A percentile compares a stretch with the other conserved stretches of the same genome.
Conservation (phyloP, 768 basidiomycete species). For the Collybia mongolica region DNA sequence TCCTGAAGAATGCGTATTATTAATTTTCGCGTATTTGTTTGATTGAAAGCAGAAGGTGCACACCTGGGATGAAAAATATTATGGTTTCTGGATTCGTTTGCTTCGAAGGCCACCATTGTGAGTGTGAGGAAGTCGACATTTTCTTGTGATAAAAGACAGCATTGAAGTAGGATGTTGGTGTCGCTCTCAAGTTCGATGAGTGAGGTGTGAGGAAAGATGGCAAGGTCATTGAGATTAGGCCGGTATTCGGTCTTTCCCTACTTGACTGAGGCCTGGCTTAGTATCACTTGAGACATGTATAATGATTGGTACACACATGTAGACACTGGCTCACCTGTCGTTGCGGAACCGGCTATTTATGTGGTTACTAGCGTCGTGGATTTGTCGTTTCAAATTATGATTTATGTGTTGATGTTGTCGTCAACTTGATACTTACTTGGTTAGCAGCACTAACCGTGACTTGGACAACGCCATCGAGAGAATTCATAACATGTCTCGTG, state of each 20-base stretch:
- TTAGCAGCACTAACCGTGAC: neutral
- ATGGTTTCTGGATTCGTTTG: constrained; percentile 27
- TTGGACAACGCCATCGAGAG: constrained; percentile 1
- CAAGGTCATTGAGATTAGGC: constrained; percentile 11
- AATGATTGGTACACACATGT: too few relatives aligned
- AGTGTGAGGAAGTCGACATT: constrained; percentile 40
- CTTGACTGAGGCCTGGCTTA: too few relatives aligned
- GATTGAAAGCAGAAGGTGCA: neutral
- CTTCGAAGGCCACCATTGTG: constrained; percentile 51
- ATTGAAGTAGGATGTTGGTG: constrained; percentile 15
- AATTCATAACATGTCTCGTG: constrained; percentile 48
- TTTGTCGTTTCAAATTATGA: too few relatives aligned
- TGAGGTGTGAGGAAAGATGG: constrained; percentile 31
- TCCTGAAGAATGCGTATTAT: constrained; percentile 24
- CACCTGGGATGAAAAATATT: constrained; percentile 52
- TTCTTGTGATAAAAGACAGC: constrained; percentile 38
- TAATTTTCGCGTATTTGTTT: neutral
- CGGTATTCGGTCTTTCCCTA: too few relatives aligned
- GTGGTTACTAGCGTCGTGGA: too few relatives aligned
- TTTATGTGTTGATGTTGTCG: constrained; percentile 4
- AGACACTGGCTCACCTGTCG: too few relatives aligned
- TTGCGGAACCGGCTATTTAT: too few relatives aligned
- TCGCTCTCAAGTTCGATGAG: neutral
- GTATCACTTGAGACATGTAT: too few relatives aligned
- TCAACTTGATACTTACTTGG: neutral